phyloP scores from a whole-genome alignment of 2,329 filamentous ascomycete species.

The Apiospora hydei region DNA sequence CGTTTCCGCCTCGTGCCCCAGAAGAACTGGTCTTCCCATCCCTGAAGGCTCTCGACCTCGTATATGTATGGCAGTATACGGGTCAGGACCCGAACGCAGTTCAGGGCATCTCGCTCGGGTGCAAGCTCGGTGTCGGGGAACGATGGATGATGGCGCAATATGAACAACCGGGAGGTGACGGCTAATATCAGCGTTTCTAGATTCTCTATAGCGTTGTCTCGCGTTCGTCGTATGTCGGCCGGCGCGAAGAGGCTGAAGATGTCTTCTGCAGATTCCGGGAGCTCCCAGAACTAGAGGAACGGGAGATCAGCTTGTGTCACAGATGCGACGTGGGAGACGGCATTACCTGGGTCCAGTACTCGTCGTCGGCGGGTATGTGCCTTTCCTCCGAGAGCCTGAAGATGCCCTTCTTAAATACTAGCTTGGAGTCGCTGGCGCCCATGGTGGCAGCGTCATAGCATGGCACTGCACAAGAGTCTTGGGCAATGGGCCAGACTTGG shows the following conservation, averaged over 20 bases:
- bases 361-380: conserved; percentile 84
- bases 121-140: conserved; percentile 89
- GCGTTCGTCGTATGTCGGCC: conserved; percentile 84
- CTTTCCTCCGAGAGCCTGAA: conserved; percentile 94
- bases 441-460: conserved; percentile 64
- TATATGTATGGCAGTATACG: conserved; percentile 90
- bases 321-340: conserved; percentile 34
- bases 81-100: conserved; percentile 92
- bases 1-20: conserved; percentile 80
- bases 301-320: conserved; percentile 29
- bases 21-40: conserved; percentile 94
- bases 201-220: conserved; percentile 85
- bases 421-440: conserved; percentile 98
- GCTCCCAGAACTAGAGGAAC: conserved; percentile 83
- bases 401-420: conserved; percentile 98
- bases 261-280: conserved; percentile 94
- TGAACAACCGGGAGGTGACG: conserved; percentile 81
- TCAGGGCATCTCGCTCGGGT: conserved; percentile 84
- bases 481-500: conserved; percentile 1
- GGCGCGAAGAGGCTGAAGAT: conserved; percentile 95
- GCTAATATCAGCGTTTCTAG: conserved; percentile 88
- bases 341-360: conserved; percentile 90
- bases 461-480: conserved; percentile 14
- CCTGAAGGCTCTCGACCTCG: conserved; percentile 81
- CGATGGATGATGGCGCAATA: conserved; percentile 85